Conservation (phyloP, 768 basidiomycete species). For the Podaxis mareebaensis region DNA sequence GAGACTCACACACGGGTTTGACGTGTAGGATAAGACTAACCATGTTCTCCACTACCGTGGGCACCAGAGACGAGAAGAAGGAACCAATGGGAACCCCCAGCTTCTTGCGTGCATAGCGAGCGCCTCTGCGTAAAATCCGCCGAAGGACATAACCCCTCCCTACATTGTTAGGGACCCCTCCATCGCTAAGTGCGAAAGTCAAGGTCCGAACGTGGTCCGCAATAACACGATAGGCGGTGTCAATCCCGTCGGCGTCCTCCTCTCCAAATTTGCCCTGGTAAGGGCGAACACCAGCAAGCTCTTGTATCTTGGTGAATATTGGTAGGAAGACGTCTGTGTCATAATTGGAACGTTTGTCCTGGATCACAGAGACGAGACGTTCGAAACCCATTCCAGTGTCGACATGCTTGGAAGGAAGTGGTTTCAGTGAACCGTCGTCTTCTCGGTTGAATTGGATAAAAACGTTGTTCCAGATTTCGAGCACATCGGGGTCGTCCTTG, state of each 20-base stretch:
- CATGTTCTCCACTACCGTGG: constrained; percentile 87
- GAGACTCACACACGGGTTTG: background rate
- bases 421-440: constrained; percentile 74
- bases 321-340: constrained; percentile 96
- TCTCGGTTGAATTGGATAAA: constrained; percentile 99
- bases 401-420: constrained; percentile 90
- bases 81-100: constrained; percentile 88
- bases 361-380: constrained; percentile 91
- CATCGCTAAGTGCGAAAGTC: constrained; percentile 94
- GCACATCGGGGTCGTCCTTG: constrained; percentile 92
- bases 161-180: constrained; percentile 94
- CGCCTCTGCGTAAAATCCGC: constrained; percentile 89
- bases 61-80: constrained; percentile 93
- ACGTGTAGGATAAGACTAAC: constrained; percentile 40
- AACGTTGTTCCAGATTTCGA: constrained; percentile 99
- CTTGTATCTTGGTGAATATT: constrained; percentile 83
- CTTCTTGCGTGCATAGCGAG: constrained; percentile 95
- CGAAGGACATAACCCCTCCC: constrained; percentile 97
- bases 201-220: constrained; percentile 96
- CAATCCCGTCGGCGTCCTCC: constrained; percentile 95
- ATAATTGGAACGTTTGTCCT: constrained; percentile 93
- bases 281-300: constrained; percentile 83
- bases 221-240: constrained; percentile 96
- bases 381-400: constrained; percentile 99
- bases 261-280: constrained; percentile 91